phyloP scores from a whole-genome alignment of 2,329 filamentous ascomycete species.

The Cercospora sojina region DNA sequence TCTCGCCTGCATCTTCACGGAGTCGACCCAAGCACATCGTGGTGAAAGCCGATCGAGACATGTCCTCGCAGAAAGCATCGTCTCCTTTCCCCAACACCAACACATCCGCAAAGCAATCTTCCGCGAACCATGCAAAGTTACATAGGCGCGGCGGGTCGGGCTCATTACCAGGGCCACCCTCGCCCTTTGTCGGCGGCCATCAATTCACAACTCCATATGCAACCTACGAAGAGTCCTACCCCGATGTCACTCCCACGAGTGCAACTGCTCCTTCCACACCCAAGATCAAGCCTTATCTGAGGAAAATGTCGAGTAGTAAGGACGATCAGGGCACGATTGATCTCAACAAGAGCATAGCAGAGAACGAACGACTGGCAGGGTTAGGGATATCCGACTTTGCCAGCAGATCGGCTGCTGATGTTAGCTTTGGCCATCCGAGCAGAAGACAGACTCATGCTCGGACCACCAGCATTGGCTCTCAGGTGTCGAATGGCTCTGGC shows the following conservation, averaged over 20 bases:
- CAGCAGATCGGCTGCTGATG: conserved; percentile 45
- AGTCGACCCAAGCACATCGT: not conserved
- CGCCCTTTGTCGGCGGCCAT: conserved; percentile 24
- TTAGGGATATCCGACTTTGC: conserved; percentile 55
- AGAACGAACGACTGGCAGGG: conserved; percentile 54
- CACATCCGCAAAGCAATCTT: conserved; percentile 10
- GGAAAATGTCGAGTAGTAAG: conserved; percentile 54
- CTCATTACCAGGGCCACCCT: conserved; percentile 29
- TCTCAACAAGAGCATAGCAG: conserved; percentile 54
- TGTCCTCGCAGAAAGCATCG: conserved; percentile 6
- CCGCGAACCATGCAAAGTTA: conserved; percentile 31
- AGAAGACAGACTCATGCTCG: conserved; percentile 50
- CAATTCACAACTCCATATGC: conserved; percentile 35
- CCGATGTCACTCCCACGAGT: conserved; percentile 13
- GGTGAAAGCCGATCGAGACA: conserved; percentile 17
- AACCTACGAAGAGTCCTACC: conserved; percentile 32
- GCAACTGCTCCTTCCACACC: conserved; percentile 29
- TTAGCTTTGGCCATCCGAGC: conserved; percentile 44
- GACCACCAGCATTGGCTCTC: conserved; percentile 56
- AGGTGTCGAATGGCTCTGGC: conserved; percentile 52
- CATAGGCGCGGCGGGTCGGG: conserved; percentile 37
- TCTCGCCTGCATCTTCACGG: conserved; percentile 7
- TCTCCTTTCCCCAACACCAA: conserved; percentile 16
- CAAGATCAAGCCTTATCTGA: conserved; percentile 57
- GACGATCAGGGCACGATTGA: conserved; percentile 48